phyloP scores from a whole-genome alignment of 352 stramenopile species.

The Thraustochytrium sp. region DNA sequence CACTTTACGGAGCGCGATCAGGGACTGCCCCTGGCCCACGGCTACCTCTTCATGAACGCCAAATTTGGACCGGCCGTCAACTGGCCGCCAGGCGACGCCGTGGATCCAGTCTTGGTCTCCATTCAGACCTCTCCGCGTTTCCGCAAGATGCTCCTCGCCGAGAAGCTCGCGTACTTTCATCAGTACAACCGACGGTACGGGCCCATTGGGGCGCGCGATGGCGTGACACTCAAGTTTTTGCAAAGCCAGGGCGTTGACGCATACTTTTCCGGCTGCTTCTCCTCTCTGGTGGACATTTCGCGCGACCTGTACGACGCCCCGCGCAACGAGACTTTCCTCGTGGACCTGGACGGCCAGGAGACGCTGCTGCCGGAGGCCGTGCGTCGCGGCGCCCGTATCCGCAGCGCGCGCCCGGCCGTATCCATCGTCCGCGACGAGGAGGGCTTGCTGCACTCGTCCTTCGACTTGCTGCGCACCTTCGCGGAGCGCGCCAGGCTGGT shows the following conservation, averaged over 20 bases:
- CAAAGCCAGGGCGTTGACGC: background rate
- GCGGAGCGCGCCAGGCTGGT: background rate
- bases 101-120: background rate
- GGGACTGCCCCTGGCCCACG: background rate
- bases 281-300: background rate
- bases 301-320: background rate
- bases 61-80: background rate
- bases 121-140: background rate
- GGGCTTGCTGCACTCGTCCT: background rate
- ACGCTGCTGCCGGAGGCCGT: background rate
- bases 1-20: conserved; percentile 32
- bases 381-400: background rate
- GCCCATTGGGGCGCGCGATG: background rate
- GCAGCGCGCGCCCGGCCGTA: background rate
- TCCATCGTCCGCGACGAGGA: background rate
- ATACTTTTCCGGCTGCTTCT: conserved; percentile 35
- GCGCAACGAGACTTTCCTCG: conserved; percentile 25
- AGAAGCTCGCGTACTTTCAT: background rate
- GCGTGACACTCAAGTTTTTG: background rate
- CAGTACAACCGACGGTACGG: background rate
- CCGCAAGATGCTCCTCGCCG: background rate
- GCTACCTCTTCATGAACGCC: conserved; percentile 8
- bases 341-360: background rate
- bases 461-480: background rate
- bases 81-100: background rate